Percentiles rank a stretch among this genome's conserved stretches.
These are phyloP conservation scores for Xerophyta viscosa DNA, from an alignment of 106 monocot genomes.

Conservation along the genomic window DNA sequence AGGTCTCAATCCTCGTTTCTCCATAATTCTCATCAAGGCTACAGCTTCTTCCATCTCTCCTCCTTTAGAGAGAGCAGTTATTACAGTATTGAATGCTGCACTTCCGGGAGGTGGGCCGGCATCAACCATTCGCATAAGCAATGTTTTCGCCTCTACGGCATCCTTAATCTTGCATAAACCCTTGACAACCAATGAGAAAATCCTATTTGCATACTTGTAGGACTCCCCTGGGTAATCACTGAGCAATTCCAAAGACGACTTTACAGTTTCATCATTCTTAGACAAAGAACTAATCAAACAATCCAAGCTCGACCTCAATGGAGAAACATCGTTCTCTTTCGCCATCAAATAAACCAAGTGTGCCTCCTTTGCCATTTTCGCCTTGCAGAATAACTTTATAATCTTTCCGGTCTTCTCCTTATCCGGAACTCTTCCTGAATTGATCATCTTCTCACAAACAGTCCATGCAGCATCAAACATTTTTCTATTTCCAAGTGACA, in stretches of 20 bases:
- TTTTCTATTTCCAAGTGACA: conserved; percentile 44
- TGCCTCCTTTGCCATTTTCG: conserved; percentile 56
- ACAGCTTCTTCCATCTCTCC: conserved; percentile 81
- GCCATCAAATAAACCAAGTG: conserved; percentile 57
- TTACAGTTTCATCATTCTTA: conserved; percentile 43
- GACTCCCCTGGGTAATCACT: conserved; percentile 36
- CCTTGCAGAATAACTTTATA: conserved; percentile 52
- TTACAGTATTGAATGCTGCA: conserved; percentile 65
- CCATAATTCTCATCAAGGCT: conserved; percentile 59
- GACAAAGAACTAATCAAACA: conserved; percentile 36
- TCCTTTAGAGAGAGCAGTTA: conserved; percentile 55
- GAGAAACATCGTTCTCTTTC: conserved; percentile 41
- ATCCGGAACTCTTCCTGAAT: conserved; percentile 56
- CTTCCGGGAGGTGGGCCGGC: conserved; percentile 57
- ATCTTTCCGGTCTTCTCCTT: conserved; percentile 51
- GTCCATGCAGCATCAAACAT: conserved; percentile 46
- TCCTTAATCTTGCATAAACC: conserved; percentile 61
- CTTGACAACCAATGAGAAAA: conserved; percentile 50
- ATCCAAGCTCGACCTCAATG: conserved; percentile 22
- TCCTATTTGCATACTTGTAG: conserved; percentile 28
- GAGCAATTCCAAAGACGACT: conserved; percentile 53
- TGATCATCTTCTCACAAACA: conserved; percentile 84
- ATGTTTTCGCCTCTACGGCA: conserved; percentile 43
- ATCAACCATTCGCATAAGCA: conserved; percentile 58
- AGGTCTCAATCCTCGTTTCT: conserved; percentile 43